Evolutionary conservation across 768 basidiomycete genomes (phyloP).

Genomic region (Nevesoporus exiguus): DNA sequence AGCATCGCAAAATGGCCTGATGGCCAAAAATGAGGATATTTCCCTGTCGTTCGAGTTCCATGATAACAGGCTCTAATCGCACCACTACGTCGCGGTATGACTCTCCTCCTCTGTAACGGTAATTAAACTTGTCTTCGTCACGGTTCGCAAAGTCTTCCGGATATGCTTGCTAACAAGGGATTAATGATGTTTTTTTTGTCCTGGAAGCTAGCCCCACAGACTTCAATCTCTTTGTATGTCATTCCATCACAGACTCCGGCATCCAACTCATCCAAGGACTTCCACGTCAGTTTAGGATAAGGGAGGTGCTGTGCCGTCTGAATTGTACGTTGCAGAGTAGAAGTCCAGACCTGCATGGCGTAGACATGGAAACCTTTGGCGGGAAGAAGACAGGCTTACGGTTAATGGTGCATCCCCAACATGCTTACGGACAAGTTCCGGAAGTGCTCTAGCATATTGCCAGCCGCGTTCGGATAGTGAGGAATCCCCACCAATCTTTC

Average conservation of each 20-base stretch:
- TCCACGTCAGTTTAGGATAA: constrained; percentile 95
- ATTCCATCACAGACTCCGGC: constrained; percentile 99
- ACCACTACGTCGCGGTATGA: constrained; percentile 97
- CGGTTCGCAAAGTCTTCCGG: constrained; percentile 98
- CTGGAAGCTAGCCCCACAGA: constrained; percentile 29
- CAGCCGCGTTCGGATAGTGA: constrained; percentile 78
- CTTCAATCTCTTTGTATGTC: constrained; percentile 99
- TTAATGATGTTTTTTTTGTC: not conserved
- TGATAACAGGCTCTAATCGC: constrained; percentile 95
- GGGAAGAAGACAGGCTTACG: constrained; percentile 39
- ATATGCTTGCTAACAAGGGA: constrained; percentile 66
- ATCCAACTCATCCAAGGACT: constrained; percentile 96
- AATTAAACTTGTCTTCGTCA: constrained; percentile 99
- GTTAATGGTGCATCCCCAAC: constrained; percentile 87
- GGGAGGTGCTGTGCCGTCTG: constrained; percentile 82
- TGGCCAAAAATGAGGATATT: constrained; percentile 97
- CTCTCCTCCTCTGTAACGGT: constrained; percentile 95
- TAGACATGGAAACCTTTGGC: not conserved
- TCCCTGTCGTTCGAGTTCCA: constrained; percentile 97
- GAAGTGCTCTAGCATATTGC: constrained; percentile 82
- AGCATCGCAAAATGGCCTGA: constrained; percentile 83
- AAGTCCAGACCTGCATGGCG: constrained; percentile 88
- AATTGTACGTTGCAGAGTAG: constrained; percentile 90
- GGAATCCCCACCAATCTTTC: constrained; percentile 98
- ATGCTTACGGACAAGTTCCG: constrained; percentile 83